Conservation (phyloP, 495 filamentous ascomycete genomes). For the Penicillium psychrofluorescens region DNA sequence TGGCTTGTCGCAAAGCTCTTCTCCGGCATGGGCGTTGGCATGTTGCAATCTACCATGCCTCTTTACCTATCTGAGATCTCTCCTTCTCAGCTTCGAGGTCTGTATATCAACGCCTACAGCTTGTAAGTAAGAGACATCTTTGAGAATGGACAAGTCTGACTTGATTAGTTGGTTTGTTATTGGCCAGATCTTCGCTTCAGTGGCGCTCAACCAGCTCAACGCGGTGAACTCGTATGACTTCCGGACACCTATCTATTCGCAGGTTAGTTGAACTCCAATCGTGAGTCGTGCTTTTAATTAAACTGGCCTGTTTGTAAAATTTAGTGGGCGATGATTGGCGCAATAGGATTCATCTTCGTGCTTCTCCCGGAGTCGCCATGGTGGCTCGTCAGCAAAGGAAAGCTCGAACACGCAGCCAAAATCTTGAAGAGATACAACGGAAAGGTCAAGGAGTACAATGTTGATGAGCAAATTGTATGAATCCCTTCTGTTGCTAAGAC, state of each 20-base stretch:
- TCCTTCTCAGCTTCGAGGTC: conserved; percentile 30
- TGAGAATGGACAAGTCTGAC: too few relatives aligned
- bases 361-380: conserved; percentile 27
- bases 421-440: conserved; percentile 21
- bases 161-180: conserved; percentile 30
- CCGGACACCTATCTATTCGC: conserved; percentile 33
- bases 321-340: conserved; percentile 29
- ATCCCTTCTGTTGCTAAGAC: neutral
- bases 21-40: conserved; percentile 34
- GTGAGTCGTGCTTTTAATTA: neutral
- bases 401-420: conserved; percentile 23
- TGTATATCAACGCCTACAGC: conserved; percentile 33
- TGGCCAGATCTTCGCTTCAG: conserved; percentile 33
- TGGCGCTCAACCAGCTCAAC: conserved; percentile 25
- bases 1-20: conserved; percentile 37
- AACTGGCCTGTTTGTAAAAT: neutral
- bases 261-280: conserved; percentile 11
- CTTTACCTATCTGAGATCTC: conserved; percentile 34
- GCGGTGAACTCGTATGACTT: conserved; percentile 21
- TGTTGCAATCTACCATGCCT: conserved; percentile 36
- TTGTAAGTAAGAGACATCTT: conserved; percentile 13
- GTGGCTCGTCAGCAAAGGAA: conserved; percentile 32
- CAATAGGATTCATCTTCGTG: conserved; percentile 23
- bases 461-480: conserved; percentile 28
- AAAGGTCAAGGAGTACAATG: conserved; percentile 16